Conservation (phyloP, 2,329 filamentous ascomycete genomes). For the Colletotrichum lindemuthianum region DNA sequence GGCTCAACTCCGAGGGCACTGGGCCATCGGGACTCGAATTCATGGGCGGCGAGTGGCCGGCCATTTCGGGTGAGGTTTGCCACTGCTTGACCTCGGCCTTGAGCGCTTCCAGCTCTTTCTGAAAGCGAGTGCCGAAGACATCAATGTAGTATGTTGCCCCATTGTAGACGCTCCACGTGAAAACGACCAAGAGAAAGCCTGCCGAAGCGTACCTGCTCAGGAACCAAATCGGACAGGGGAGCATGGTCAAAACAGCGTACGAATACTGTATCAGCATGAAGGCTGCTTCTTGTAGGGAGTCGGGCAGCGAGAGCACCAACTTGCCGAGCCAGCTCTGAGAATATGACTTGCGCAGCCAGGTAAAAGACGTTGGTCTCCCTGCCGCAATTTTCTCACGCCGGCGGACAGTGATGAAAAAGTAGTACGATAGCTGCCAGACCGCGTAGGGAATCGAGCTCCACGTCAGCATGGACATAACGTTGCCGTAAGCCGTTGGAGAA, state of each 20-base stretch:
- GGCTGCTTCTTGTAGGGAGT: constrained; percentile 80
- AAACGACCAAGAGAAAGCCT: constrained; percentile 81
- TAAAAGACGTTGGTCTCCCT: constrained; percentile 94
- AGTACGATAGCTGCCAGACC: constrained; percentile 92
- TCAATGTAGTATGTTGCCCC: constrained; percentile 98
- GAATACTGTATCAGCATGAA: constrained; percentile 97
- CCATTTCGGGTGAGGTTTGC: constrained; percentile 71
- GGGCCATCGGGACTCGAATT: constrained; percentile 45
- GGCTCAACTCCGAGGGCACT: constrained; percentile 20
- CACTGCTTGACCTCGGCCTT: constrained; percentile 89
- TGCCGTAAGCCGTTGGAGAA: constrained; percentile 82
- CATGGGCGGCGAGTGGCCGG: constrained; percentile 49
- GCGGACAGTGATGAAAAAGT: constrained; percentile 94
- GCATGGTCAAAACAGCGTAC: constrained; percentile 92
- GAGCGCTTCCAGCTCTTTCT: constrained; percentile 92
- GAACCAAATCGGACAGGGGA: constrained; percentile 96
- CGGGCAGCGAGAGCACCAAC: constrained; percentile 81
- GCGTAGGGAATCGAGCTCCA: constrained; percentile 96
- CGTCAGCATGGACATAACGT: constrained; percentile 83
- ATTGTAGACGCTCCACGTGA: constrained; percentile 95
- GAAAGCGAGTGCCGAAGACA: constrained; percentile 95
- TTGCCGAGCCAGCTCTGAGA: constrained; percentile 89
- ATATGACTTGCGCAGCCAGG: constrained; percentile 94
- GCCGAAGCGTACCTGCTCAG: constrained; percentile 84
- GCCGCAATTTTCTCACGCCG: constrained; percentile 96